phyloP scores from a whole-genome alignment of 768 basidiomycete genomes.

The Rhodocollybia butyracea region DNA sequence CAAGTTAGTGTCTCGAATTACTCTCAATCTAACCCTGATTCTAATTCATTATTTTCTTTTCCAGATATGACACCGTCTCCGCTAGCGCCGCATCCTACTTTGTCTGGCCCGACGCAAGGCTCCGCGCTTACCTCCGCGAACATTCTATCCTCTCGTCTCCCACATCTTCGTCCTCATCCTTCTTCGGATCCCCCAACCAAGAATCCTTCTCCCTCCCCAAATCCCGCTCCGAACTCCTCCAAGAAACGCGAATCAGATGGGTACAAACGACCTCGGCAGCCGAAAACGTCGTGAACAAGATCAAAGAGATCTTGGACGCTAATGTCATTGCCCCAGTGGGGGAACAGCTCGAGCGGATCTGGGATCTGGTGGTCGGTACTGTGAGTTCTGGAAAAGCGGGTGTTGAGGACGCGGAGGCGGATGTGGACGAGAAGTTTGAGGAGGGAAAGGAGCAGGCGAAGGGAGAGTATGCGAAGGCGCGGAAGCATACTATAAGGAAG shows the following conservation, averaged over 20 bases:
- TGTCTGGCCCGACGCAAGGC: conserved; percentile 89
- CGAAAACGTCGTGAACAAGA: conserved; percentile 53
- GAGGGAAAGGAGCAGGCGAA: not conserved
- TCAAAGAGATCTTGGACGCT: conserved; percentile 63
- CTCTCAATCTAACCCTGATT: too few relatives aligned
- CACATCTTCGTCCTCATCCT: not conserved
- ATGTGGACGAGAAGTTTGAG: conserved; percentile 16
- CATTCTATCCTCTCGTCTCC: conserved; percentile 45
- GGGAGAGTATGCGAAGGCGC: not conserved
- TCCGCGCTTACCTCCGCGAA: conserved; percentile 85
- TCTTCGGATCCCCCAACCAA: conserved; percentile 36
- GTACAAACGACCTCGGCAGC: conserved; percentile 59
- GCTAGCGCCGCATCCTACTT: conserved; percentile 58
- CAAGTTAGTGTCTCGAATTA: conserved; percentile 40
- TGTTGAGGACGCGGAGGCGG: conserved; percentile 23
- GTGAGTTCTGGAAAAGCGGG: too few relatives aligned
- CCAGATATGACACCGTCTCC: conserved; percentile 37
- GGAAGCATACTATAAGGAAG: not conserved
- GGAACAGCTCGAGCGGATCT: conserved; percentile 59
- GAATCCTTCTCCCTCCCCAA: conserved; percentile 49
- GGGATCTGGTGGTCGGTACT: conserved; percentile 43
- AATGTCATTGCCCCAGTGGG: conserved; percentile 70
- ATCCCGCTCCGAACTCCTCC: conserved; percentile 70
- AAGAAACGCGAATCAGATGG: conserved; percentile 79
- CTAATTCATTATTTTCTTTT: not conserved